phyloP scores from a whole-genome alignment of 306 rosid species.

The Lupinus albus region DNA sequence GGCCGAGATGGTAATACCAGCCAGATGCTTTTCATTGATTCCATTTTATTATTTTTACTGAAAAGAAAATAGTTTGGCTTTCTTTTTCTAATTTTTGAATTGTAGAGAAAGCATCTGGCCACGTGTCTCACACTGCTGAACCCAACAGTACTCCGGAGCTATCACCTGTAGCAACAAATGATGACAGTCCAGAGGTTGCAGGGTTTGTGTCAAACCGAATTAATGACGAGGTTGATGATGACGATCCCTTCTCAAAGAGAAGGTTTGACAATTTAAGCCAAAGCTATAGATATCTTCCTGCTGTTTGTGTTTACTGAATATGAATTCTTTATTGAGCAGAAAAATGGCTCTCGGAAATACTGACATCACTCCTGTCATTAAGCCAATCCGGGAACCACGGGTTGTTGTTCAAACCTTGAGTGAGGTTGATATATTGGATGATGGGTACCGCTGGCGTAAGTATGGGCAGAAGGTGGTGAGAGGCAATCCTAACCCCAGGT shows the following conservation, averaged over 20 bases:
- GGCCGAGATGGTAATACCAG: slow-evolving; percentile 71
- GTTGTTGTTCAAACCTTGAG: slow-evolving; percentile 97
- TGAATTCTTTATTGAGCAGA: slow-evolving; percentile 57
- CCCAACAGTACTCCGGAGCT: slow-evolving; percentile 69
- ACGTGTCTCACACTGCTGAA: slow-evolving; percentile 56
- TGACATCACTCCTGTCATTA: slow-evolving; percentile 78
- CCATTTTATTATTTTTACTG: slow-evolving; percentile 10
- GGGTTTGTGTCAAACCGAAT: slow-evolving; percentile 56
- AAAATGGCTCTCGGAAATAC: slow-evolving; percentile 69
- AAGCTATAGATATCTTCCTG: slow-evolving; percentile 29
- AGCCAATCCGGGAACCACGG: slow-evolving; percentile 96
- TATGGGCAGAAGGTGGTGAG: slow-evolving; percentile 99
- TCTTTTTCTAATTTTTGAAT: slow-evolving; percentile 38
- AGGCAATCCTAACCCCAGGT: slow-evolving; percentile 99
- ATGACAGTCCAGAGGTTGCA: slow-evolving; percentile 61
- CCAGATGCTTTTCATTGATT: slow-evolving; percentile 32
- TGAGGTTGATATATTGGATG: slow-evolving; percentile 99
- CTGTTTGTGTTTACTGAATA: slow-evolving; percentile 34
- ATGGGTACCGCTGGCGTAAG: slow-evolving; percentile 99
- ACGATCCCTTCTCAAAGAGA: slow-evolving; percentile 82
- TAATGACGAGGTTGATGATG: slow-evolving; percentile 80
- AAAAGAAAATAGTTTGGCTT: slow-evolving; percentile 27
- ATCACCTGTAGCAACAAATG: slow-evolving; percentile 62
- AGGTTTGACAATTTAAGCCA: slow-evolving; percentile 58
- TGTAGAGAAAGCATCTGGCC: slow-evolving; percentile 71